Evolutionary conservation across 495 filamentous ascomycete species (phyloP).

Genomic region (Staphylotrichum longicolle): DNA sequence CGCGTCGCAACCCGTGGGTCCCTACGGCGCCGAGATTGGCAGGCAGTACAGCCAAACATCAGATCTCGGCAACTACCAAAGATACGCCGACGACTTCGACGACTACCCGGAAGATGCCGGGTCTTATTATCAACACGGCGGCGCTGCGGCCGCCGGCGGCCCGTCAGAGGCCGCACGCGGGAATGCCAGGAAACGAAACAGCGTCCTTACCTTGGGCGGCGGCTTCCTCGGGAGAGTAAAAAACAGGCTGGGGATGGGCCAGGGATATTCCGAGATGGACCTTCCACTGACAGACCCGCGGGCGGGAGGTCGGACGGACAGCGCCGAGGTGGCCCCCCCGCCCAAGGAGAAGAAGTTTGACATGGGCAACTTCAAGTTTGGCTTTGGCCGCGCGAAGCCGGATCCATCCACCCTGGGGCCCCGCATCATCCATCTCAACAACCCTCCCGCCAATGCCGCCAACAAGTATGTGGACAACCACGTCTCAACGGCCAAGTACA

Average conservation of each 20-base stretch:
- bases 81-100: constrained; percentile 81
- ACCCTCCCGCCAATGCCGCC: constrained; percentile 83
- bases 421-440: constrained; percentile 93
- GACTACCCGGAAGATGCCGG: constrained; percentile 74
- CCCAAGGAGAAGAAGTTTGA: constrained; percentile 58
- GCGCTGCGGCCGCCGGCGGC: constrained; percentile 47
- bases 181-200: constrained; percentile 71
- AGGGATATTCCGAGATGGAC: constrained; percentile 97
- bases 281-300: constrained; percentile 80
- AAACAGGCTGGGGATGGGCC: constrained; percentile 85
- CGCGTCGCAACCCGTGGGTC: constrained; percentile 51
- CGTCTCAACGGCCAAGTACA: constrained; percentile 98
- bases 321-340: constrained; percentile 33
- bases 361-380: constrained; percentile 83
- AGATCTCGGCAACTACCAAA: constrained; percentile 78
- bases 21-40: constrained; percentile 50
- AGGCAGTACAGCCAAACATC: constrained; percentile 79
- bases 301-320: constrained; percentile 30
- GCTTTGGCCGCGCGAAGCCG: constrained; percentile 79
- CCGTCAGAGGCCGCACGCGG: constrained; percentile 49
- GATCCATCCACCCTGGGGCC: constrained; percentile 91
- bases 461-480: constrained; percentile 95
- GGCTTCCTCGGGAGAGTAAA: constrained; percentile 83
- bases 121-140: constrained; percentile 64
- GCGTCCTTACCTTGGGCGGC: constrained; percentile 80